Conservation (phyloP, 106 monocot genomes). For the Allium sativum region DNA sequence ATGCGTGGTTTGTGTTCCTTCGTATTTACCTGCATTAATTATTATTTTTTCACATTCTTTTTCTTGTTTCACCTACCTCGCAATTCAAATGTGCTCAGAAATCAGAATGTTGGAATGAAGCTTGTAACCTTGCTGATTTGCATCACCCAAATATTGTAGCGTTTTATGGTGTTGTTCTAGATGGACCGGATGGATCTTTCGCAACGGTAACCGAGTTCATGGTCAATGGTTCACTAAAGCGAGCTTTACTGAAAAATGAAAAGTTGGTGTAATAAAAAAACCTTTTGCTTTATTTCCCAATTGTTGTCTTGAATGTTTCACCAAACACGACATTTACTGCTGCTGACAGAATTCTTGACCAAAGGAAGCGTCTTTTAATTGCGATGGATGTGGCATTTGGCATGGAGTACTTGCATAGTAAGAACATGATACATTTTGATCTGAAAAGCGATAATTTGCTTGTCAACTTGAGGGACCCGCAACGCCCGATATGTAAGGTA, state of each 20-base stretch:
- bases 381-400: slow-evolving; percentile 59
- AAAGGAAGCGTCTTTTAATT: slow-evolving; percentile 29
- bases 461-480: slow-evolving; percentile 48
- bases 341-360: slow-evolving; percentile 24
- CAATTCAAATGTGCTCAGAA: slow-evolving; percentile 23
- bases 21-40: neutral
- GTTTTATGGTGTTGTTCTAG: slow-evolving; percentile 66
- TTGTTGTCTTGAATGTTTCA: neutral
- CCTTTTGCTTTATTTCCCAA: no score
- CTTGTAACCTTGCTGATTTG: slow-evolving; percentile 63
- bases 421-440: slow-evolving; percentile 52
- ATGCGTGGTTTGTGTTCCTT: slow-evolving; percentile 24
- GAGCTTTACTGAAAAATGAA: slow-evolving; percentile 54
- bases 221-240: slow-evolving; percentile 72
- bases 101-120: slow-evolving; percentile 79
- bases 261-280: slow-evolving; percentile 20
- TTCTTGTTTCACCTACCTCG: neutral
- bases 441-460: slow-evolving; percentile 56
- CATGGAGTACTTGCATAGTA: slow-evolving; percentile 60
- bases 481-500: slow-evolving; percentile 64
- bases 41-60: neutral
- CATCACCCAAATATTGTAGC: slow-evolving; percentile 81
- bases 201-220: slow-evolving; percentile 80
- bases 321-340: neutral
- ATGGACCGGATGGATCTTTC: slow-evolving; percentile 61